phyloP scores from a whole-genome alignment of 2,329 filamentous ascomycete species.

The Paracorniculantispora psalliotae region DNA sequence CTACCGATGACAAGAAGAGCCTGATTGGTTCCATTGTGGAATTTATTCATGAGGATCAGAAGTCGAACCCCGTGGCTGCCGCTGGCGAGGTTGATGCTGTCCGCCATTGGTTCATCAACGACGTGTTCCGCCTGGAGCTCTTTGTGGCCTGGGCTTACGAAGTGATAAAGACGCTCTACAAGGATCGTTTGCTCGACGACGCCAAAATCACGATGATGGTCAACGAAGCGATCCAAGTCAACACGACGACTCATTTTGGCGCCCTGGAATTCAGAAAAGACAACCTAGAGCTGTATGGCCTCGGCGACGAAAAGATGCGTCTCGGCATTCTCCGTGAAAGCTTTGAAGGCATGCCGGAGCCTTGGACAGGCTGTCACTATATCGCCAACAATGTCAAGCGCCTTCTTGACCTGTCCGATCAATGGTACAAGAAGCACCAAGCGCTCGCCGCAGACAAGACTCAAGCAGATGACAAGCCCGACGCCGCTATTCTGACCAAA shows the following conservation, averaged over 20 bases:
- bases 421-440: conserved; percentile 49
- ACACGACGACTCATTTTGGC: conserved; percentile 49
- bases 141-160: conserved; percentile 76
- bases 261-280: conserved; percentile 70
- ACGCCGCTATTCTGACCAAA: conserved; percentile 37
- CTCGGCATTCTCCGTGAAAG: conserved; percentile 58
- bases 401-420: conserved; percentile 52
- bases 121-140: conserved; percentile 66
- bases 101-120: conserved; percentile 80
- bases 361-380: conserved; percentile 75
- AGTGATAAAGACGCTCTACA: conserved; percentile 67
- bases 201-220: conserved; percentile 50
- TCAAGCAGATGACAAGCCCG: conserved; percentile 30
- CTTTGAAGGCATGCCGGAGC: conserved; percentile 67
- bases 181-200: conserved; percentile 54
- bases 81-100: conserved; percentile 72
- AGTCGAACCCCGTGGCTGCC: conserved; percentile 59
- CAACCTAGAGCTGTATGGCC: conserved; percentile 67
- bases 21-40: conserved; percentile 70
- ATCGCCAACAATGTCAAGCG: conserved; percentile 59
- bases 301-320: conserved; percentile 61
- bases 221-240: conserved; percentile 62
- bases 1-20: conserved; percentile 59
- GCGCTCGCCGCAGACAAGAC: conserved; percentile 24
- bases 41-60: conserved; percentile 71